Evolutionary conservation across 805 yeast species (phyloP).

Genomic region (Starmerella bombi): DNA sequence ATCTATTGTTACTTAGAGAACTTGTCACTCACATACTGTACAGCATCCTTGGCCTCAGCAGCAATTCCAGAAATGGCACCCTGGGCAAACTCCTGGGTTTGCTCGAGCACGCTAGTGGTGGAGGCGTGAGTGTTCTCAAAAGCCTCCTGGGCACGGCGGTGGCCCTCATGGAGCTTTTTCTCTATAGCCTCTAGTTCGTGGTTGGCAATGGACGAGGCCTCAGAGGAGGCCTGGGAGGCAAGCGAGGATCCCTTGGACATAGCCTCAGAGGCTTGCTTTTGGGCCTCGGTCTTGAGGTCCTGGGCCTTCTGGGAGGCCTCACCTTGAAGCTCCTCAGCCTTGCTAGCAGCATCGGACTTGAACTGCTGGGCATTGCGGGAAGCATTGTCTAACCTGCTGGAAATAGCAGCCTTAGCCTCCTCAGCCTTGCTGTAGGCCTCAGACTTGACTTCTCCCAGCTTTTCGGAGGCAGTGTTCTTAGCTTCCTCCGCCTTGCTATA

Average conservation of each 20-base stretch:
- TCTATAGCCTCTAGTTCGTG: neutral
- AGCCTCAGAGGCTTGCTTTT: slow-evolving; percentile 1
- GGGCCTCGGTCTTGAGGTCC: too few species aligned
- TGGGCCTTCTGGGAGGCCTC: neutral
- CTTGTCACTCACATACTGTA: slow-evolving; percentile 6
- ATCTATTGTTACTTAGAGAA: slow-evolving; percentile 1
- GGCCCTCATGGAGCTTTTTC: slow-evolving; percentile 7
- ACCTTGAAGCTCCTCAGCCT: neutral
- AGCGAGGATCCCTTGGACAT: neutral
- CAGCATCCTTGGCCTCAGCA: slow-evolving; percentile 28
- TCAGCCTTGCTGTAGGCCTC: neutral
- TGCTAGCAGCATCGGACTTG: neutral
- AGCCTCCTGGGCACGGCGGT: slow-evolving; percentile 1
- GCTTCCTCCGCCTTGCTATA: neutral
- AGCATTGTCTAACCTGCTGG: neutral
- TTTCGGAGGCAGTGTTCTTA: neutral
- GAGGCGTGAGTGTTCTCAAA: slow-evolving; percentile 2
- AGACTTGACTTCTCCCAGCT: neutral
- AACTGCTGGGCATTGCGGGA: neutral
- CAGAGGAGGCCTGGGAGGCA: neutral
- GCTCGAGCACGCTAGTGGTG: neutral
- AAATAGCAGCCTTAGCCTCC: neutral
- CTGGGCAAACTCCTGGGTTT: slow-evolving; percentile 43
- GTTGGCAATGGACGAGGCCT: neutral
- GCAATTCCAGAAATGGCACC: slow-evolving; percentile 97